Conservation (phyloP, 2,329 filamentous ascomycete species). For the Ciborinia camelliae region DNA sequence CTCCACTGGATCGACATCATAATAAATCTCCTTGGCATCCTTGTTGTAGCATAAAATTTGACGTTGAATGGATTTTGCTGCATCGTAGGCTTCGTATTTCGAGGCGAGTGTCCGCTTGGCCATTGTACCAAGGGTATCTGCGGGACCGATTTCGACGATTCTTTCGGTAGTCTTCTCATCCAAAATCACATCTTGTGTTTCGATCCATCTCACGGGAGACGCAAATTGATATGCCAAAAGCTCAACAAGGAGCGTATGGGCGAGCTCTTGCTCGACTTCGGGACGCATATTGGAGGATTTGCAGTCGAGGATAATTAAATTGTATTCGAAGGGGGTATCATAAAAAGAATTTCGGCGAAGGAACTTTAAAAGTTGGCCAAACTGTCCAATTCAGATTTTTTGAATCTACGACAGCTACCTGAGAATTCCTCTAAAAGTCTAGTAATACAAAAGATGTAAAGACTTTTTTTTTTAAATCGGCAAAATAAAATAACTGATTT, state of each 20-base stretch:
- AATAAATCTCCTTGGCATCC: constrained; percentile 98
- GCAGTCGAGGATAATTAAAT: constrained; percentile 27
- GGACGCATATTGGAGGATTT: constrained; percentile 72
- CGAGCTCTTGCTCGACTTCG: constrained; percentile 98
- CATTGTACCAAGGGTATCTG: constrained; percentile 96
- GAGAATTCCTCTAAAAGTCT: constrained; percentile 14
- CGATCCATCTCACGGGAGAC: constrained; percentile 98
- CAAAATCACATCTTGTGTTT: constrained; percentile 99
- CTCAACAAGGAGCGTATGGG: constrained; percentile 97
- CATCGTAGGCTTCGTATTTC: constrained; percentile 98
- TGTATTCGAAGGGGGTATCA: constrained; percentile 24
- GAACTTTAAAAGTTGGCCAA: background rate
- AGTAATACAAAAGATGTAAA: constrained; percentile 14
- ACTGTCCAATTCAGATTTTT: background rate
- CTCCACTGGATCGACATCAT: constrained; percentile 91
- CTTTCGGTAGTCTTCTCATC: constrained; percentile 93
- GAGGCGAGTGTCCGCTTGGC: constrained; percentile 91
- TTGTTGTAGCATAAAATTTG: constrained; percentile 99
- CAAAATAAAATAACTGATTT: constrained; percentile 7
- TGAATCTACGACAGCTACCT: constrained; percentile 9
- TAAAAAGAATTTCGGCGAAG: constrained; percentile 15
- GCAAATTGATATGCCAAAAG: constrained; percentile 99
- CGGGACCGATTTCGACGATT: constrained; percentile 95
- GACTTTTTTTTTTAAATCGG: constrained; percentile 5
- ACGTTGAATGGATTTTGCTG: constrained; percentile 90